A percentile compares a stretch with the other conserved stretches of the same genome.
Conservation (phyloP, 192 early-diverging fungal genomes). For the Rhizoclosmatium sp. region DNA sequence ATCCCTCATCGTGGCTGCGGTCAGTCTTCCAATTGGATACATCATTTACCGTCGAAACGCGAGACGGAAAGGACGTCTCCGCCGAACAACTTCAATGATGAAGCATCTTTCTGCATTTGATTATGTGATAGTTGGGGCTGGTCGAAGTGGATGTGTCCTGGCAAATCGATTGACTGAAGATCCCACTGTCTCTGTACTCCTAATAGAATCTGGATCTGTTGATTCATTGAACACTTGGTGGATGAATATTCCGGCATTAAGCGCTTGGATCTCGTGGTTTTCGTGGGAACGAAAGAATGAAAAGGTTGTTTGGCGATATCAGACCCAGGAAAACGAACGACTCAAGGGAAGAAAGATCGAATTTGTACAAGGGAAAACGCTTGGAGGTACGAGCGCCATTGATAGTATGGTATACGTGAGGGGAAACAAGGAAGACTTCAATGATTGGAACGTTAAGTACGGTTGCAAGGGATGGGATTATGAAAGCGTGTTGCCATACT, state of each 20-base stretch:
- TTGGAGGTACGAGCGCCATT: constrained; percentile 23
- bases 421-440: constrained; percentile 28
- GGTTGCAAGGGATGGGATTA: constrained; percentile 34
- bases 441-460: constrained; percentile 23
- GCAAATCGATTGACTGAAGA: constrained; percentile 27
- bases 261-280: not conserved
- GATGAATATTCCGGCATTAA: constrained; percentile 32
- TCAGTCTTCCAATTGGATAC: not conserved
- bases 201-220: constrained; percentile 53
- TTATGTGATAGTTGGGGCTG: constrained; percentile 51
- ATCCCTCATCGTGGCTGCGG: not conserved
- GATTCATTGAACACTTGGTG: constrained; percentile 23
- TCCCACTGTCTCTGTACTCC: constrained; percentile 48
- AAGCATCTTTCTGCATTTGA: not conserved
- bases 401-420: constrained; percentile 34
- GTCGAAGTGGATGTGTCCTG: constrained; percentile 46
- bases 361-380: constrained; percentile 12
- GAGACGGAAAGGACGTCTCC: not conserved
- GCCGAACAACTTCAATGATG: not conserved
- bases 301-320: constrained; percentile 28
- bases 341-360: constrained; percentile 13
- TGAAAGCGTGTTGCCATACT: constrained; percentile 28
- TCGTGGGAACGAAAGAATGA: constrained; percentile 6
- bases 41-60: not conserved
- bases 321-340: not conserved